Evolutionary conservation across 2,329 filamentous ascomycete species (phyloP).

Genomic region (Metarhizium brunneum): DNA sequence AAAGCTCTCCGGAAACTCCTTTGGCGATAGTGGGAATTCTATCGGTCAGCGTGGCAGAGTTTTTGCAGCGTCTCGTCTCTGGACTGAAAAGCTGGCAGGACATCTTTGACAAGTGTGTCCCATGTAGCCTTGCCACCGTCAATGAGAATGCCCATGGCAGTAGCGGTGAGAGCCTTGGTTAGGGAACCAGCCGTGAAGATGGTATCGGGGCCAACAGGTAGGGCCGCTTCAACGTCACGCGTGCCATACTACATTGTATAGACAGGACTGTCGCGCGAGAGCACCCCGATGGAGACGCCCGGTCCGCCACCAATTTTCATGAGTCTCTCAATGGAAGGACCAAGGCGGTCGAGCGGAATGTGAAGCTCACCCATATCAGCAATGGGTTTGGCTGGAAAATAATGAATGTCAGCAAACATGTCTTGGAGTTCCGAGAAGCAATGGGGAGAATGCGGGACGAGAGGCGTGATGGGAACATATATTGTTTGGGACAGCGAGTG

Average conservation of each 20-base stretch:
- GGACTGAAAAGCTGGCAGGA: no score
- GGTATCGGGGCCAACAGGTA: slow-evolving; percentile 12
- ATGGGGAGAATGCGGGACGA: not conserved
- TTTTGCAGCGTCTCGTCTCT: no score
- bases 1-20: no score
- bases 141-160: slow-evolving; percentile 17
- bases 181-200: slow-evolving; percentile 17
- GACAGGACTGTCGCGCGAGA: slow-evolving; percentile 12
- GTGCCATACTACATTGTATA: slow-evolving; percentile 13
- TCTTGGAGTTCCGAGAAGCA: not conserved
- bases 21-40: no score
- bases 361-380: not conserved
- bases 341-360: not conserved
- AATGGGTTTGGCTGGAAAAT: not conserved
- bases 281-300: slow-evolving; percentile 15
- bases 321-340: not conserved
- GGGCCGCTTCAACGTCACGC: slow-evolving; percentile 11
- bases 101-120: no score
- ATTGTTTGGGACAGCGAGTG: not conserved
- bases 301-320: slow-evolving; percentile 3
- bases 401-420: not conserved
- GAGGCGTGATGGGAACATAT: not conserved
- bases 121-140: slow-evolving; percentile 3
- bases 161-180: slow-evolving; percentile 18
- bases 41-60: no score